These are phyloP conservation scores for Malus hybrid DNA, from an alignment of 331 rosid species.

Conservation along the genomic window DNA sequence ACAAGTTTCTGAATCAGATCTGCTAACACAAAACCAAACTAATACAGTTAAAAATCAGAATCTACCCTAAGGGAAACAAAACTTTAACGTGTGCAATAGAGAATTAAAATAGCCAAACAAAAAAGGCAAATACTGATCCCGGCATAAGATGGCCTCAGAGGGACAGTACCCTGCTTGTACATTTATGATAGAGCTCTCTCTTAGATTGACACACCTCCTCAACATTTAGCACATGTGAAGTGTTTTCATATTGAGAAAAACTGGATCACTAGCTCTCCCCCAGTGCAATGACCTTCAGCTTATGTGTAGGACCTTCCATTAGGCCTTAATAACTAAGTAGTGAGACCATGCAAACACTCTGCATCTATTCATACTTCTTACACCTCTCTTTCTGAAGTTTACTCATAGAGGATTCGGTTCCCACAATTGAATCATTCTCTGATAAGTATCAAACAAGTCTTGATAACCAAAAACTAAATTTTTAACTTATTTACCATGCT, in stretches of 20 bases:
- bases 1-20: slow-evolving; percentile 66
- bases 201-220: neutral
- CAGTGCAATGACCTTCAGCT: neutral
- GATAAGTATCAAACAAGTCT: neutral
- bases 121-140: neutral
- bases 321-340: neutral
- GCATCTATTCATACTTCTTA: neutral
- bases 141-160: neutral
- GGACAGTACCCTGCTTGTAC: neutral
- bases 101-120: neutral
- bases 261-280: neutral
- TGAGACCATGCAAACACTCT: neutral
- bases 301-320: neutral
- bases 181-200: too few relatives aligned
- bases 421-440: neutral
- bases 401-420: neutral
- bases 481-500: neutral
- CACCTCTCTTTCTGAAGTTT: neutral
- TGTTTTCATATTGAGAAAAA: neutral
- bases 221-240: neutral
- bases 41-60: slow-evolving; percentile 1
- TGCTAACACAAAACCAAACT: slow-evolving; percentile 23
- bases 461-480: neutral
- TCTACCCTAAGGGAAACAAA: neutral
- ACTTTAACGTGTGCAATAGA: too few relatives aligned